phyloP scores from a whole-genome alignment of 768 basidiomycete genomes.

The Russula olivacea region DNA sequence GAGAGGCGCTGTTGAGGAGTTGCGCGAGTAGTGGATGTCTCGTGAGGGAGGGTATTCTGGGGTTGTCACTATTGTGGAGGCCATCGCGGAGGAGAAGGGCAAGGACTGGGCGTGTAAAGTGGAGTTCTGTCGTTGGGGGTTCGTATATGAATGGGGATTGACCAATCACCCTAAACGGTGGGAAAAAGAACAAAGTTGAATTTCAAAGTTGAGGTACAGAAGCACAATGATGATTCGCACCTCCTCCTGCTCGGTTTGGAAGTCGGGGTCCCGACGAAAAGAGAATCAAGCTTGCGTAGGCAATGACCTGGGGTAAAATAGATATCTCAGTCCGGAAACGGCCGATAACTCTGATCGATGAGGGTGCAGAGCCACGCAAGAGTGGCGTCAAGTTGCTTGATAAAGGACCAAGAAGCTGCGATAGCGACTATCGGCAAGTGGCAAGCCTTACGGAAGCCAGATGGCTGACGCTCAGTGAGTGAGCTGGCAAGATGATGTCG shows the following conservation, averaged over 20 bases:
- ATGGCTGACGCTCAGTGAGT: slow-evolving; percentile 18
- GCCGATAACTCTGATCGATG: slow-evolving; percentile 14
- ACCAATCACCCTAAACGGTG: slow-evolving; percentile 17
- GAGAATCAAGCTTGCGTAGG: slow-evolving; percentile 8
- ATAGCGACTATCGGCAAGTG: slow-evolving; percentile 11
- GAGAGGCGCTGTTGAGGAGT: slow-evolving; percentile 54
- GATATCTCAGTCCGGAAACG: not conserved
- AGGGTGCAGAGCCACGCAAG: not conserved
- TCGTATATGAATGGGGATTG: slow-evolving; percentile 21
- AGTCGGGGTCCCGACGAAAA: slow-evolving; percentile 6
- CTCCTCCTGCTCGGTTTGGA: slow-evolving; percentile 11
- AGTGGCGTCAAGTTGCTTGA: slow-evolving; percentile 4
- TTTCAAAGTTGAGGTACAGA: slow-evolving; percentile 18
- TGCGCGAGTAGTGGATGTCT: slow-evolving; percentile 34
- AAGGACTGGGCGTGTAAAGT: not conserved
- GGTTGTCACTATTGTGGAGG: slow-evolving; percentile 21
- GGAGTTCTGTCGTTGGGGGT: not conserved
- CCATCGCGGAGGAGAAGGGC: slow-evolving; percentile 7
- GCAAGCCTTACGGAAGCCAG: slow-evolving; percentile 13
- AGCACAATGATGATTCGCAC: slow-evolving; percentile 14
- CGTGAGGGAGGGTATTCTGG: slow-evolving; percentile 22
- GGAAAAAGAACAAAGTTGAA: slow-evolving; percentile 20
- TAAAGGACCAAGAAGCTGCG: slow-evolving; percentile 3
- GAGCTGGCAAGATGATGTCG: slow-evolving; percentile 16
- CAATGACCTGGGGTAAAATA: not conserved